Conservation (phyloP, 208 protist species). For the Wallacemonas sp. region DNA sequence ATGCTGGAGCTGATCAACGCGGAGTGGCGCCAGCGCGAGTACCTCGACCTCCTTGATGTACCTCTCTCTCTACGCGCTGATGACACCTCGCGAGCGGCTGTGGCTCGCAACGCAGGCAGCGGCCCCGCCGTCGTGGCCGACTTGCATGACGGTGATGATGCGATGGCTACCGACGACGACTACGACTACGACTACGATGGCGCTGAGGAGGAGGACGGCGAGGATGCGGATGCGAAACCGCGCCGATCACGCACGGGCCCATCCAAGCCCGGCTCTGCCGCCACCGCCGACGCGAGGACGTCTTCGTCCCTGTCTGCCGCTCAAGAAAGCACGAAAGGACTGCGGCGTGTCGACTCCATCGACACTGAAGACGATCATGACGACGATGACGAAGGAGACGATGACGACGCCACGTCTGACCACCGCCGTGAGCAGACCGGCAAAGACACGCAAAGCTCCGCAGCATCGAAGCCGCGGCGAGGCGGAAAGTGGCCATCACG, state of each 20-base stretch:
- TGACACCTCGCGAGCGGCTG: background rate
- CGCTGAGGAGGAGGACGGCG: background rate
- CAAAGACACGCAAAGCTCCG: no score
- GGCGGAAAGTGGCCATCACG: no score
- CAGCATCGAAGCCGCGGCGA: background rate
- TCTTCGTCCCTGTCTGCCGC: no score
- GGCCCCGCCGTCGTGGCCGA: background rate
- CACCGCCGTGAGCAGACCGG: background rate
- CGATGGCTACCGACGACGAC: background rate
- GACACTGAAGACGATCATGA: background rate
- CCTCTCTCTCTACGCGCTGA: constrained; percentile 17
- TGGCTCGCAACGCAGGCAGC: background rate
- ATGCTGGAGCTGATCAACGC: constrained; percentile 41
- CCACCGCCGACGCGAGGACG: background rate
- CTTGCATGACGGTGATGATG: background rate
- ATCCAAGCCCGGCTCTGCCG: background rate
- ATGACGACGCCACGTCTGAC: background rate
- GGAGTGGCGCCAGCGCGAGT: constrained; percentile 27
- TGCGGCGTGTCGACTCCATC: no score
- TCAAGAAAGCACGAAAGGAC: no score
- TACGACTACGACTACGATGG: background rate
- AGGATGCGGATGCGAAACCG: background rate
- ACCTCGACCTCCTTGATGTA: constrained; percentile 22
- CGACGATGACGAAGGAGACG: background rate
- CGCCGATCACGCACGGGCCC: background rate